Evolutionary conservation across 345 rosid species (phyloP).

Genomic region (Camelina hispida): DNA sequence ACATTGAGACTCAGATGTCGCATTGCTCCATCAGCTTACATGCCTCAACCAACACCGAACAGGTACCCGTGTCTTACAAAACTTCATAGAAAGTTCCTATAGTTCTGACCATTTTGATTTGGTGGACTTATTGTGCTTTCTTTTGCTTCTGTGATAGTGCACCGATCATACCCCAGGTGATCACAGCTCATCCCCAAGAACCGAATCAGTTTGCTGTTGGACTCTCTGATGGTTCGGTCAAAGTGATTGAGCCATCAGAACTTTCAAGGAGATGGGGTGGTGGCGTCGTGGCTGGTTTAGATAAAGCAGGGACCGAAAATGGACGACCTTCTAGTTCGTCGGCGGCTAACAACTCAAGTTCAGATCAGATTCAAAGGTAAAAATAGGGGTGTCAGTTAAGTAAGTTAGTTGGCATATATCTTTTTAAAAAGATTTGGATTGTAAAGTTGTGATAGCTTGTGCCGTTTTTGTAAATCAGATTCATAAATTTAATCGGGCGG

Average conservation of each 20-base stretch:
- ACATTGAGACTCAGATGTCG: conserved; percentile 77
- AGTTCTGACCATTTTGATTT: neutral
- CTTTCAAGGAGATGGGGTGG: conserved; percentile 84
- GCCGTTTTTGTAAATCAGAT: conserved; percentile 43
- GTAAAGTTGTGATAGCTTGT: conserved; percentile 43
- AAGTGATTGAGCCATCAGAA: conserved; percentile 86
- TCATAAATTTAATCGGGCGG: conserved; percentile 26
- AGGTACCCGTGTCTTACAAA: conserved; percentile 50
- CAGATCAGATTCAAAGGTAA: conserved; percentile 82
- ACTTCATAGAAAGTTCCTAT: conserved; percentile 8
- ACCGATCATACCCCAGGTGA: conserved; percentile 67
- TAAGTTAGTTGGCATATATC: conserved; percentile 35
- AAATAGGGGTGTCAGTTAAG: conserved; percentile 30
- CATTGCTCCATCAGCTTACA: conserved; percentile 71
- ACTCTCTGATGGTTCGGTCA: conserved; percentile 77
- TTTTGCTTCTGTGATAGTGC: conserved; percentile 52
- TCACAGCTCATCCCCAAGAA: conserved; percentile 80
- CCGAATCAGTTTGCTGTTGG: conserved; percentile 82
- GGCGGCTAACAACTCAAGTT: conserved; percentile 78
- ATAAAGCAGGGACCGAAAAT: conserved; percentile 63
- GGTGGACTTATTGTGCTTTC: neutral
- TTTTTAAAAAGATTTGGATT: conserved; percentile 40
- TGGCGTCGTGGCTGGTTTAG: conserved; percentile 57
- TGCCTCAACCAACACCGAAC: conserved; percentile 57
- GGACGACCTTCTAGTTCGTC: conserved; percentile 81